phyloP scores from a whole-genome alignment of 805 yeast species.

The Ogataea thermomethanolica region DNA sequence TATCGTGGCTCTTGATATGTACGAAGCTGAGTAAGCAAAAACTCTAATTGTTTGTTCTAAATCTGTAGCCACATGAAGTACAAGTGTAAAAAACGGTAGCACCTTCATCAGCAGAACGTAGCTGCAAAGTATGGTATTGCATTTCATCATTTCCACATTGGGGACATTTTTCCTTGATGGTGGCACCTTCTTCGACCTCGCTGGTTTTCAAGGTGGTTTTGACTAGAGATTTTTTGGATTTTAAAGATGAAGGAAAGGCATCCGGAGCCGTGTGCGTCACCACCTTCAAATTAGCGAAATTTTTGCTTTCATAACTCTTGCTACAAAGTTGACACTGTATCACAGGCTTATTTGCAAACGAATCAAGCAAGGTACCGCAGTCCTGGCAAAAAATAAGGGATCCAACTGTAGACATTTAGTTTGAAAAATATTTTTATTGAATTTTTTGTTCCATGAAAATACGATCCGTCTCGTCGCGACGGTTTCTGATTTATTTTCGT shows the following conservation, averaged over 20 bases:
- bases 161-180: conserved; percentile 97
- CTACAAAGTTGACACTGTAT: conserved; percentile 56
- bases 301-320: conserved; percentile 39
- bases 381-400: conserved; percentile 88
- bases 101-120: conserved; percentile 99
- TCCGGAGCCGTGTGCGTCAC: conserved; percentile 84
- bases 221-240: conserved; percentile 82
- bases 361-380: conserved; percentile 87
- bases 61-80: conserved; percentile 86
- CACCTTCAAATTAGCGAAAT: conserved; percentile 77
- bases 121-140: conserved; percentile 95
- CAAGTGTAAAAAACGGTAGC: conserved; percentile 98
- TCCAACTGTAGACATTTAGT: conserved; percentile 86
- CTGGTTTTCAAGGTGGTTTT: conserved; percentile 74
- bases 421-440: conserved; percentile 3
- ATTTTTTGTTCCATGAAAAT: not conserved
- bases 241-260: conserved; percentile 87
- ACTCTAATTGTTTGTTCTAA: conserved; percentile 81
- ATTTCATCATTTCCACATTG: conserved; percentile 97
- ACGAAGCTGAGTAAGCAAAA: conserved; percentile 69
- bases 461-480: conserved; percentile 4
- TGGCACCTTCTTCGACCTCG: conserved; percentile 92
- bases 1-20: conserved; percentile 96
- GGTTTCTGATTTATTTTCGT: conserved; percentile 1
- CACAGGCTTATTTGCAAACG: conserved; percentile 46